Evolutionary conservation across 148 eudicot species (phyloP), one percentile per base, ranked within the genome.

Genomic region (Amaranthus hypochondriacus): DNA sequence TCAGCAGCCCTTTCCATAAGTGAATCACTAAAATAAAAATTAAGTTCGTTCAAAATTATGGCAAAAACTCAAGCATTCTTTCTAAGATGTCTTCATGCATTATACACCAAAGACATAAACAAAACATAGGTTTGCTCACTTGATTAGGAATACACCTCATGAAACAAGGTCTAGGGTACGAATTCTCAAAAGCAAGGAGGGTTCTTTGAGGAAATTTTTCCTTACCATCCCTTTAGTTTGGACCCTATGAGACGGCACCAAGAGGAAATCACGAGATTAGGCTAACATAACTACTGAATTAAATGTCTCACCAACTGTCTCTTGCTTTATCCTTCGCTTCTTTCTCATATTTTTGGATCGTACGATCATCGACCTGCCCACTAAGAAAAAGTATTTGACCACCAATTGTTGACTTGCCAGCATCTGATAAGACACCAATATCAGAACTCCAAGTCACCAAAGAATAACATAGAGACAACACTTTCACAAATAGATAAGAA

Each of bases 321-420:
- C 99, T 84, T 59, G 84, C 89, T 78, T 96, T 96, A 58, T 96
- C 99, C 82, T 90, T 96, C 2, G 99, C 99, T 85, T 96, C 99
- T 82, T 86, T 96, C 72, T 96, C 95, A 54, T 96, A 96, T 75
- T 92, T 96, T 68, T 96, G 95, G 77, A 96, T 96, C 2, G 97
- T 96, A 4, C 96, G 92, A 3, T 92, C 97, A 82, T 96, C 99
- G 71, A 96, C 97, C 75, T 92, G 97, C 14, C 97, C 99, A 71
- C 97, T 92, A 12, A 96, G 95, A 74, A 85, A 87, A 66, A 96
- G 92, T 73, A 87, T 92, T 76, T 92, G 99, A 46, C 99, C 99
- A 60, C 95, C 96, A 66, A 75, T 88, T 8, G 99, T 96, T 44
- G 99, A 96, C 81, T 96, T 96, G 21, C 97, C 99, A 73, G 99